These are phyloP conservation scores for Ophiostoma sp. DNA, from an alignment of 2,329 filamentous ascomycete species.

Conservation along the genomic window DNA sequence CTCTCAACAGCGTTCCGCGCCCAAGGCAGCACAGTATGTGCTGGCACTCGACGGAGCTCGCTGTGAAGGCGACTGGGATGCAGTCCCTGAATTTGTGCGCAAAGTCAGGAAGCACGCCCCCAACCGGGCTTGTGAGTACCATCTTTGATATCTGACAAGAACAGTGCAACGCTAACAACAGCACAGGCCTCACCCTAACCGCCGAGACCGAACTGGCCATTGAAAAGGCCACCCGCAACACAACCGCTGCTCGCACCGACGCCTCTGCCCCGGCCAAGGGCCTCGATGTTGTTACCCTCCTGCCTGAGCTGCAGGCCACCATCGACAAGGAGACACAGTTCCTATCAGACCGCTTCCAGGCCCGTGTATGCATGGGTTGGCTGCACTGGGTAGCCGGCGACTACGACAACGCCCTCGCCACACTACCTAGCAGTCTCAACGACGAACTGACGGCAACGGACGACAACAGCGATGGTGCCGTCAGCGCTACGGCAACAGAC, in stretches of 20 bases:
- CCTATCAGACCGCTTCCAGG: slow-evolving; percentile 65
- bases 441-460: slow-evolving; percentile 45
- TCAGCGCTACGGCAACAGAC: slow-evolving; percentile 50
- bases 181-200: slow-evolving; percentile 60
- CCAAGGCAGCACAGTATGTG: slow-evolving; percentile 77
- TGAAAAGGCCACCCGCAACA: slow-evolving; percentile 48
- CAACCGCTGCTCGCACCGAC: slow-evolving; percentile 39
- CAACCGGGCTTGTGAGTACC: slow-evolving; percentile 67
- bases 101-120: slow-evolving; percentile 94
- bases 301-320: slow-evolving; percentile 49
- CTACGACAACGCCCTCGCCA: slow-evolving; percentile 54
- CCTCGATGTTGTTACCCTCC: slow-evolving; percentile 42
- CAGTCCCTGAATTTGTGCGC: slow-evolving; percentile 80
- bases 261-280: slow-evolving; percentile 40
- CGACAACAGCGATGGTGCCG: slow-evolving; percentile 35
- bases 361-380: slow-evolving; percentile 77
- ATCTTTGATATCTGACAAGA: neutral
- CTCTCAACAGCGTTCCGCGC: slow-evolving; percentile 16
- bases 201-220: slow-evolving; percentile 65
- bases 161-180: neutral
- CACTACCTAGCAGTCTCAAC: slow-evolving; percentile 59
- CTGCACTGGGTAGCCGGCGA: slow-evolving; percentile 74
- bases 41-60: slow-evolving; percentile 77
- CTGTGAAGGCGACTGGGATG: slow-evolving; percentile 80
- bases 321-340: slow-evolving; percentile 54